These are phyloP conservation scores for Sporobolomyces phaffii DNA, from an alignment of 768 basidiomycete genomes.

Conservation along the genomic window DNA sequence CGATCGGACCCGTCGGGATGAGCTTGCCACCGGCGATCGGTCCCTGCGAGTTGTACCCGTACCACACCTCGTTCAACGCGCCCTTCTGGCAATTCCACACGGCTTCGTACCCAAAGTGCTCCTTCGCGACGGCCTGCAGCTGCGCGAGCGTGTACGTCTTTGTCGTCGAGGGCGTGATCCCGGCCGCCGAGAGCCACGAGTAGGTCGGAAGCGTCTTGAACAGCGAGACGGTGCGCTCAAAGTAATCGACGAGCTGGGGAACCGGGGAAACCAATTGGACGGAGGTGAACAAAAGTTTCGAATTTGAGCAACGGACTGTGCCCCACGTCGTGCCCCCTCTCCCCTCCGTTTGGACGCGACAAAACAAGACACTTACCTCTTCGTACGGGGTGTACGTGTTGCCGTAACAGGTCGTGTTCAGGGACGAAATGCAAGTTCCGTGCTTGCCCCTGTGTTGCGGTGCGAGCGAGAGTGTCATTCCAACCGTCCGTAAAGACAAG, in stretches of 20 bases:
- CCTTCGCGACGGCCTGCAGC: conserved; percentile 20
- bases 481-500: too few species aligned
- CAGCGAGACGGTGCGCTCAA: conserved; percentile 40
- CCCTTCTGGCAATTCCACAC: conserved; percentile 22
- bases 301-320: too few species aligned
- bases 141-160: conserved; percentile 55
- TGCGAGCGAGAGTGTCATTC: too few species aligned
- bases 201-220: conserved; percentile 64
- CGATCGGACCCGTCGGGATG: conserved; percentile 12
- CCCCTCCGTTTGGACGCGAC: too few species aligned
- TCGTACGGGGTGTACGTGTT: conserved; percentile 35
- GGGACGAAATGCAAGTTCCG: conserved; percentile 44
- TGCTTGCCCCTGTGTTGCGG: conserved; percentile 8
- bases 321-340: too few species aligned
- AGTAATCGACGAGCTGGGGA: conserved; percentile 43
- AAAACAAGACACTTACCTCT: too few species aligned
- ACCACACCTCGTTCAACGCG: conserved; percentile 22
- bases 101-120: conserved; percentile 25
- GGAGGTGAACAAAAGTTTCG: too few species aligned
- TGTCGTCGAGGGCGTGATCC: conserved; percentile 63
- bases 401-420: conserved; percentile 43
- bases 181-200: conserved; percentile 62
- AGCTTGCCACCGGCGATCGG: conserved; percentile 33
- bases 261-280: too few species aligned
- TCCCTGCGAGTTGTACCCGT: conserved; percentile 20